A percentile compares a stretch with the other conserved stretches of the same genome.
These are phyloP conservation scores for Aspergillus panamensis DNA, from an alignment of 495 filamentous ascomycete genomes.

Conservation along the genomic window DNA sequence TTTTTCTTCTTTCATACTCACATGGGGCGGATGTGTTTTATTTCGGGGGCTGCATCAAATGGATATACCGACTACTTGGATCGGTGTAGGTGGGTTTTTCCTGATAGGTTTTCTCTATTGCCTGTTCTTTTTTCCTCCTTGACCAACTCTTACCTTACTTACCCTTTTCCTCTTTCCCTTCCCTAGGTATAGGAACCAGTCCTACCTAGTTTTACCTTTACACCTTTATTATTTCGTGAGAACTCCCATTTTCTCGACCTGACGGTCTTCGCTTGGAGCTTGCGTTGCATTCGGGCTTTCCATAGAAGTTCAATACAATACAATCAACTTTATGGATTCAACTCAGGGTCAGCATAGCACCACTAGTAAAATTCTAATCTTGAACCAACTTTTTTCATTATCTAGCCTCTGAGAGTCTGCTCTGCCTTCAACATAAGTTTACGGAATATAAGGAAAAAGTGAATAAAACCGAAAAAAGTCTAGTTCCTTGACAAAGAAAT, in stretches of 20 bases:
- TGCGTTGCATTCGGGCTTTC: background rate
- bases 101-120: background rate
- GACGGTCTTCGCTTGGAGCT: background rate
- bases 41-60: slow-evolving; percentile 19
- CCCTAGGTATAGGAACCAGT: background rate
- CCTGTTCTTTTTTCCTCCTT: background rate
- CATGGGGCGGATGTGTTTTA: slow-evolving; percentile 17
- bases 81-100: slow-evolving; percentile 16
- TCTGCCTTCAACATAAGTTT: too few species aligned
- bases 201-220: background rate
- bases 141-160: background rate
- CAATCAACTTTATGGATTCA: background rate
- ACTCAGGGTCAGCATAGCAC: too few species aligned
- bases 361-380: too few species aligned
- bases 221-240: background rate
- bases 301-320: slow-evolving; percentile 1
- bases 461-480: too few species aligned
- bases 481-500: too few species aligned
- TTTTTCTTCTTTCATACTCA: slow-evolving; percentile 2
- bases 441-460: too few species aligned
- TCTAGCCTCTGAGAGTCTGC: too few species aligned
- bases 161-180: background rate
- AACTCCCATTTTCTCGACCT: background rate
- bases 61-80: slow-evolving; percentile 17
- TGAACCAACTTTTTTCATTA: too few species aligned